A percentile compares a stretch with the other conserved stretches of the same genome.
These are phyloP conservation scores for Debaryomyces hansenii DNA, from an alignment of 805 yeast genomes.

Conservation along the genomic window DNA sequence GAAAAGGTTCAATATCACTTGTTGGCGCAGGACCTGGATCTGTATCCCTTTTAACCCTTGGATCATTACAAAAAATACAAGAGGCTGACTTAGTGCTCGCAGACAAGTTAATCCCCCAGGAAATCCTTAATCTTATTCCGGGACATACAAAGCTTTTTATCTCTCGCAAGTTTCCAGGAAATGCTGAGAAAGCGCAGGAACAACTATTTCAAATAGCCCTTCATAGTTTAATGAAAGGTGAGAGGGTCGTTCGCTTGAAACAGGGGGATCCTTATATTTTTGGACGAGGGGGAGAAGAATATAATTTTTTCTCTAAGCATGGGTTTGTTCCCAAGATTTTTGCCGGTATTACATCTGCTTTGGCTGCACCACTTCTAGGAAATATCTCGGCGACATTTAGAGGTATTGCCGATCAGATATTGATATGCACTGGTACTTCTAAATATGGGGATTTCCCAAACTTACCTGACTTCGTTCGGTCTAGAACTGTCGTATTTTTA, in stretches of 20 bases:
- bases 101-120: slow-evolving; percentile 89
- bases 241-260: slow-evolving; percentile 81
- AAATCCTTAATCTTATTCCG: slow-evolving; percentile 80
- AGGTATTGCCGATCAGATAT: slow-evolving; percentile 87
- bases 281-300: slow-evolving; percentile 97
- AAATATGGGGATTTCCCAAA: slow-evolving; percentile 78
- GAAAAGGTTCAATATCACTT: slow-evolving; percentile 64
- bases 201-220: slow-evolving; percentile 78
- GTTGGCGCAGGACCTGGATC: slow-evolving; percentile 97
- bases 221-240: slow-evolving; percentile 62
- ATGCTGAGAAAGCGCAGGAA: slow-evolving; percentile 90
- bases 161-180: slow-evolving; percentile 94
- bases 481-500: slow-evolving; percentile 81
- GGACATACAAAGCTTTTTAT: slow-evolving; percentile 70
- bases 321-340: slow-evolving; percentile 74
- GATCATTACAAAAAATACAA: slow-evolving; percentile 78
- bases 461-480: slow-evolving; percentile 67
- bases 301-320: slow-evolving; percentile 58
- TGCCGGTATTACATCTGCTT: slow-evolving; percentile 88
- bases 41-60: slow-evolving; percentile 74
- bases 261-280: slow-evolving; percentile 97
- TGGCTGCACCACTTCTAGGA: slow-evolving; percentile 82
- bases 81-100: slow-evolving; percentile 84
- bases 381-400: slow-evolving; percentile 90
- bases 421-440: slow-evolving; percentile 94